phyloP scores from a whole-genome alignment of 1,284 basidiomycete genomes.

The Irpex rosettiformis region DNA sequence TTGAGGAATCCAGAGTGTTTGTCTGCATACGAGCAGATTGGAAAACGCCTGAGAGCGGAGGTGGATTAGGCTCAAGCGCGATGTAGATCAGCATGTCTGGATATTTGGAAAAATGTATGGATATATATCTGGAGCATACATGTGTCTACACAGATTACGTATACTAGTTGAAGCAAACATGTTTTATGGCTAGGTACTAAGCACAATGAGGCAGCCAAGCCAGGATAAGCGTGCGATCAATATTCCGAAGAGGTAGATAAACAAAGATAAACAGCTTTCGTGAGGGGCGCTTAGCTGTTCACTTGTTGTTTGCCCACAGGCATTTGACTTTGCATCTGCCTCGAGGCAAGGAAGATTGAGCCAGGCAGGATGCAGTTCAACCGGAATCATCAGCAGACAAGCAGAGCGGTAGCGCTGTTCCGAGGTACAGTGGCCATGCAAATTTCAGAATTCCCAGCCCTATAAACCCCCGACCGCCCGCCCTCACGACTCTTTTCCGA shows the following conservation, averaged over 20 bases:
- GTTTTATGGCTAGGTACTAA: no score
- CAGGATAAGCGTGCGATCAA: no score
- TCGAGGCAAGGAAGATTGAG: background rate
- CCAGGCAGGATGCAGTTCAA: background rate
- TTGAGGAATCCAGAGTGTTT: conserved; percentile 77
- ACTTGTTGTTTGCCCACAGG: conserved; percentile 7
- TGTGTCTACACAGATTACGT: no score
- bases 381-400: background rate
- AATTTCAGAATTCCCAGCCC: background rate
- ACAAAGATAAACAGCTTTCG: conserved; percentile 8
- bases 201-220: background rate
- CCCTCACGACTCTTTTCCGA: background rate
- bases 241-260: background rate
- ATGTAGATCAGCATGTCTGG: background rate
- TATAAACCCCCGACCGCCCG: background rate
- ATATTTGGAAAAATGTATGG: background rate
- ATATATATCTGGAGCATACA: background rate
- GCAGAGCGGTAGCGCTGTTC: background rate
- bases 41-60: conserved; percentile 32
- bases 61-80: background rate
- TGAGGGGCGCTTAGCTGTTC: conserved; percentile 11
- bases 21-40: conserved; percentile 58
- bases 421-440: background rate
- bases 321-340: background rate
- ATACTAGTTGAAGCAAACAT: no score